These are phyloP conservation scores for Candida peoriensis DNA, from an alignment of 805 yeast species.

Conservation along the genomic window DNA sequence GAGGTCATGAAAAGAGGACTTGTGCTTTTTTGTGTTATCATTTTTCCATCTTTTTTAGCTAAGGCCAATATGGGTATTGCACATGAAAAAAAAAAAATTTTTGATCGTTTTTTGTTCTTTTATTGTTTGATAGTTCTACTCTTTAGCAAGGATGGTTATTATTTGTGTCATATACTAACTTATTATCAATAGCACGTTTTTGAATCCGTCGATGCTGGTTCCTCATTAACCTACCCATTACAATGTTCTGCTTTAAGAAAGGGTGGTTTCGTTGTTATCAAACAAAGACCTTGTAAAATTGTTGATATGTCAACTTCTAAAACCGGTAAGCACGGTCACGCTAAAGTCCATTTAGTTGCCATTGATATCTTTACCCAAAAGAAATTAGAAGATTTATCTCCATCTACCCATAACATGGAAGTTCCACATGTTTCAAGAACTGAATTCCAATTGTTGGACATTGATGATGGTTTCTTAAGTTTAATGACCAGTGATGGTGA, in stretches of 20 bases:
- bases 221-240: slow-evolving; percentile 97
- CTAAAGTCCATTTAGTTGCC: slow-evolving; percentile 99
- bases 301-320: slow-evolving; percentile 99
- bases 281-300: slow-evolving; percentile 99
- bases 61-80: no score
- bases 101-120: no score
- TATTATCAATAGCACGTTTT: slow-evolving; percentile 68
- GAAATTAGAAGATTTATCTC: slow-evolving; percentile 99
- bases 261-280: slow-evolving; percentile 98
- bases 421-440: slow-evolving; percentile 96
- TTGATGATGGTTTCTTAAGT: slow-evolving; percentile 96
- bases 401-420: slow-evolving; percentile 99
- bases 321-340: slow-evolving; percentile 99
- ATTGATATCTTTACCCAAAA: slow-evolving; percentile 98
- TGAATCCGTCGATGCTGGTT: slow-evolving; percentile 98
- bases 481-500: slow-evolving; percentile 97
- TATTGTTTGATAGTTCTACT: no score
- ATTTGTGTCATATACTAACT: slow-evolving; percentile 2
- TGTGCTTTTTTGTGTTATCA: no score
- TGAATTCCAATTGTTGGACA: slow-evolving; percentile 95
- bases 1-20: no score
- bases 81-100: no score
- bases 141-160: neutral
- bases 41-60: no score
- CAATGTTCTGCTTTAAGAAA: slow-evolving; percentile 99